Base-by-base conservation (phyloP, 1,139 yeast species). In the Suhomyces coccinellae region DNA sequence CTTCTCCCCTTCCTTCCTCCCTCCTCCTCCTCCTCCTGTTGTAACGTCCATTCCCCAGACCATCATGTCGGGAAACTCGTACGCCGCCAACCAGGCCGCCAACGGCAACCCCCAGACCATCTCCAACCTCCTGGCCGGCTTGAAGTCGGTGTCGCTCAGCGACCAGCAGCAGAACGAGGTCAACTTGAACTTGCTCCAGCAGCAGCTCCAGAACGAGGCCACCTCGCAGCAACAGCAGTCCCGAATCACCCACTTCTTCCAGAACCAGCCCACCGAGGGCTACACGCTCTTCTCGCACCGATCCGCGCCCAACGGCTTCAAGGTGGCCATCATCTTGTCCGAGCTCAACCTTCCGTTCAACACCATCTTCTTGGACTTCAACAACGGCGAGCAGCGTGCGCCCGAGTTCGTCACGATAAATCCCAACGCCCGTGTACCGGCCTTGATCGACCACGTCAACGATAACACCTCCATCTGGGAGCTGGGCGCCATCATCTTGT, bases 281-380 rank as follows among this genome's bases (percentile, higher is more conserved):
- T 88, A 80, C 63, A 88, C 97, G 2, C 72, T 91, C 42, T 89
- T 91, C 59, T 84, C 95, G 16, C 97, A 91, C 66, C 73, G 96
- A 58, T 86, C 95, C 9, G 97, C 97, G 1, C 98, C 98, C 26
- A 91, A 91, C 66, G 98, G 97, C 8, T 93, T 90, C 76, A 91
- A 91, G 65, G 96, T 93, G 16, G 97, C 98, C 16, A 90, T 90
- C 41, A 86, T 90, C 36, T 73, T 93, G 49, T 82, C 91, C 43
- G 98, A 91, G 64, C 77, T 93, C 53, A 86, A 87, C 47, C 77
- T 87, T 56, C 80, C 80, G 34, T 91, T 86, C 69, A 83, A 83
- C 57, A 90, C 97, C 7, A 83, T 91, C 50, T 86, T 89, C 58
- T 74, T 93, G 49, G 98, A 91, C 67, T 90, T 91, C 65, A 87